phyloP scores from a whole-genome alignment of 306 rosid genomes.

The Sindora glabra region DNA sequence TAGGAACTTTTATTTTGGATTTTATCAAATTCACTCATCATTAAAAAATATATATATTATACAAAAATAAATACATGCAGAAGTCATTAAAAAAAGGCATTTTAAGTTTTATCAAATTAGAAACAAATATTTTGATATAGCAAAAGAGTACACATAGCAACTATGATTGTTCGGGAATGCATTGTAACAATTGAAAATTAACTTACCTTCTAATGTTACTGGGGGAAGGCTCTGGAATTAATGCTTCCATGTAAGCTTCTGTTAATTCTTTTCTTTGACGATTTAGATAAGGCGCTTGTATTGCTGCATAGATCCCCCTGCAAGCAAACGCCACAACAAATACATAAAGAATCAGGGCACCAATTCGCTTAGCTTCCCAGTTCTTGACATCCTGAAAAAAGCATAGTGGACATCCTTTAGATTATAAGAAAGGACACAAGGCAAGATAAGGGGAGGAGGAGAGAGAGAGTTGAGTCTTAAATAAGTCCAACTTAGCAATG shows the following conservation, averaged over 20 bases:
- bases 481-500: not conserved
- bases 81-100: too few species aligned
- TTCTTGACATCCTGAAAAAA: constrained; percentile 55
- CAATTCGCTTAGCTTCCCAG: constrained; percentile 75
- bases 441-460: too few species aligned
- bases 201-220: constrained; percentile 59
- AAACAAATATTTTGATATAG: constrained; percentile 5
- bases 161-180: not conserved
- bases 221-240: constrained; percentile 90
- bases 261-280: constrained; percentile 59
- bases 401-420: constrained; percentile 12
- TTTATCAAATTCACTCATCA: too few species aligned
- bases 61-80: too few species aligned
- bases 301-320: constrained; percentile 49
- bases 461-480: too few species aligned
- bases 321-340: constrained; percentile 45
- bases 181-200: constrained; percentile 5
- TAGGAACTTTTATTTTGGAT: too few species aligned
- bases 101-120: too few species aligned
- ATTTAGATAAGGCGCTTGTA: constrained; percentile 51
- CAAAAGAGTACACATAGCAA: not conserved
- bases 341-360: constrained; percentile 56
- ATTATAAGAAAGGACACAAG: not conserved
- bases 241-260: constrained; percentile 93
- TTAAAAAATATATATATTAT: too few species aligned